Percentiles rank a stretch among this genome's conserved stretches.
Conservation (phyloP, 2,329 filamentous ascomycete genomes). For the Fusarium falciforme region DNA sequence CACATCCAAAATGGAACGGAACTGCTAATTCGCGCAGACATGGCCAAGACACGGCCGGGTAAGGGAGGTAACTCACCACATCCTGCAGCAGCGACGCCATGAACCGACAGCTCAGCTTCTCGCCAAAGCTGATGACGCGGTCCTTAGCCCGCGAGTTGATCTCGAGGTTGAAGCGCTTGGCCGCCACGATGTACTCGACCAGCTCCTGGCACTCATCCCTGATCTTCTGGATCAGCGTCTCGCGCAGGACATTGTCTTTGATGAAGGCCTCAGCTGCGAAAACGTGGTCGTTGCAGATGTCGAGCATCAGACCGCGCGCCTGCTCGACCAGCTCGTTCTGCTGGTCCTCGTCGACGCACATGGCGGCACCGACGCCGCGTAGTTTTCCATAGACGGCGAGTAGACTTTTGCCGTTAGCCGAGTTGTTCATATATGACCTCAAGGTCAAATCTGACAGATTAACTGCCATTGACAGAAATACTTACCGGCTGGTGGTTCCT, state of each 20-base stretch:
- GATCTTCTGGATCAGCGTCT: constrained; percentile 73
- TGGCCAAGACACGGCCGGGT: background rate
- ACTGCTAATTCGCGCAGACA: constrained; percentile 15
- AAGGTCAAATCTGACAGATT: background rate
- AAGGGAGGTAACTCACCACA: constrained; percentile 57
- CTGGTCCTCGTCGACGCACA: constrained; percentile 64
- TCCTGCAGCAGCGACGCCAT: constrained; percentile 89
- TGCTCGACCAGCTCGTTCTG: constrained; percentile 64
- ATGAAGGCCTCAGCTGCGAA: constrained; percentile 75
- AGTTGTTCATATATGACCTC: background rate
- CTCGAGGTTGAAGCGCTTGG: constrained; percentile 76
- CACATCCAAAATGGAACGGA: background rate
- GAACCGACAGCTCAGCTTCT: constrained; percentile 94
- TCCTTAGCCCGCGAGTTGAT: constrained; percentile 84
- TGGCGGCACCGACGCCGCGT: constrained; percentile 63
- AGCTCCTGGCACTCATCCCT: constrained; percentile 84
- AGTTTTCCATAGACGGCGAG: constrained; percentile 71
- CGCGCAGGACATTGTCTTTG: constrained; percentile 64
- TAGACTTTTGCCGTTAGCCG: constrained; percentile 53
- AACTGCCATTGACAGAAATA: constrained; percentile 35
- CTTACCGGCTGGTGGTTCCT: constrained; percentile 94
- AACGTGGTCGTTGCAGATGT: constrained; percentile 86
- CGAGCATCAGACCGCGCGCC: constrained; percentile 80
- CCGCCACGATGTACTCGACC: constrained; percentile 75
- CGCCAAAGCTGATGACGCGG: constrained; percentile 92